Evolutionary conservation across 768 basidiomycete species (phyloP).

Genomic region (Macrocybe gigantea): DNA sequence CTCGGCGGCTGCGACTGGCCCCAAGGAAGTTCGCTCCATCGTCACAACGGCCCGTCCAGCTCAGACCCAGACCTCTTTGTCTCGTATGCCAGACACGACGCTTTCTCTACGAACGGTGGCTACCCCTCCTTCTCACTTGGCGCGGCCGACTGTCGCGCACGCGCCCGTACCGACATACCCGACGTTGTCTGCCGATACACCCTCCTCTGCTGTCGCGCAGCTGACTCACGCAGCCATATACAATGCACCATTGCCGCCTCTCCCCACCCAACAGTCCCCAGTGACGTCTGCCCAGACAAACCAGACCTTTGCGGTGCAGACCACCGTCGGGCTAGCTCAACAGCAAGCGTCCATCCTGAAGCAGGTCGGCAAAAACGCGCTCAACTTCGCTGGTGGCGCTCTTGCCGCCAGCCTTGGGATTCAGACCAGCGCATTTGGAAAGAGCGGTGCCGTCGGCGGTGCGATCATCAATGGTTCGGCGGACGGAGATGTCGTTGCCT

Average conservation of each 20-base stretch:
- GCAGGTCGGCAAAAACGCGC: constrained; percentile 4
- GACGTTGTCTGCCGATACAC: constrained; percentile 7
- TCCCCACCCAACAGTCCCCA: no score
- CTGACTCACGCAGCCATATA: no score
- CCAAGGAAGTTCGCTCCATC: constrained; percentile 1
- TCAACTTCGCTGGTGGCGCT: constrained; percentile 7
- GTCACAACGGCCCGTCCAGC: constrained; percentile 8
- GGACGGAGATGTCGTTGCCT: constrained; percentile 1
- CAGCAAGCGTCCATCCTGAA: background rate
- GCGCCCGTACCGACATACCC: background rate
- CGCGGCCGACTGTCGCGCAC: background rate
- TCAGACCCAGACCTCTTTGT: background rate
- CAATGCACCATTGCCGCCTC: no score
- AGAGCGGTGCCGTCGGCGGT: constrained; percentile 4
- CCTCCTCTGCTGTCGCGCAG: background rate
- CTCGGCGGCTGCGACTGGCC: constrained; percentile 1
- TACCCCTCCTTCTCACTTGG: constrained; percentile 3
- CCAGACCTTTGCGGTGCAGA: no score
- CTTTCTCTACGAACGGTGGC: constrained; percentile 1
- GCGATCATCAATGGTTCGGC: background rate
- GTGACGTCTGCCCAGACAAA: no score
- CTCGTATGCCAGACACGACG: background rate
- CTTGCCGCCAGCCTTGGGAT: constrained; percentile 3
- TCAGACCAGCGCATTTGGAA: background rate
- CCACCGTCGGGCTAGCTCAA: background rate